These are phyloP conservation scores for Diplogelasinospora grovesii DNA, from an alignment of 495 filamentous ascomycete species.

Conservation along the genomic window DNA sequence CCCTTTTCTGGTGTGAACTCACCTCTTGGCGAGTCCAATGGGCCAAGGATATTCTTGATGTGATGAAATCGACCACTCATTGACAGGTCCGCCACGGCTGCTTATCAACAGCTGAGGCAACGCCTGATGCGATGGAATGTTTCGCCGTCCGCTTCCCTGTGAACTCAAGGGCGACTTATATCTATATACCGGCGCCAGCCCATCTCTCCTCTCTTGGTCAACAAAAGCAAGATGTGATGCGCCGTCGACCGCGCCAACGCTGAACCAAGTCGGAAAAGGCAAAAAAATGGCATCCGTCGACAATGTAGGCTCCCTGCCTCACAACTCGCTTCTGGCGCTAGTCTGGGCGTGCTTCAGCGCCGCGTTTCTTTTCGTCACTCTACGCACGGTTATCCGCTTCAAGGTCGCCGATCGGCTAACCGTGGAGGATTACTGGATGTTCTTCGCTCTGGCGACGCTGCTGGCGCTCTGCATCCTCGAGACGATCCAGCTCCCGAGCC, in stretches of 20 bases:
- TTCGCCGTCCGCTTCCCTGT: not conserved
- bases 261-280: not conserved
- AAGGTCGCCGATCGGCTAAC: slow-evolving; percentile 20
- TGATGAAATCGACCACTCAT: not conserved
- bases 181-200: not conserved
- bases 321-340: slow-evolving; percentile 22
- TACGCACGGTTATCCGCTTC: slow-evolving; percentile 35
- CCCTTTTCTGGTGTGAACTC: not conserved
- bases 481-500: slow-evolving; percentile 37
- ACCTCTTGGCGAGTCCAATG: no score
- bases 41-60: not conserved
- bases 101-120: slow-evolving; percentile 1
- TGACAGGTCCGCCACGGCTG: not conserved
- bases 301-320: slow-evolving; percentile 19
- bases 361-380: slow-evolving; percentile 32
- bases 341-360: slow-evolving; percentile 29
- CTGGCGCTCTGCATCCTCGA: slow-evolving; percentile 36
- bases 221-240: not conserved
- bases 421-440: slow-evolving; percentile 39
- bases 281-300: not conserved
- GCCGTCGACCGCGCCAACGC: not conserved
- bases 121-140: not conserved
- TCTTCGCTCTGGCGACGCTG: slow-evolving; percentile 29
- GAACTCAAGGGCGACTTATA: not conserved
- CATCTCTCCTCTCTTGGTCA: not conserved